Base-by-base conservation (phyloP, 192 early-diverging fungal species). In the Umbelopsis ramanniana region DNA sequence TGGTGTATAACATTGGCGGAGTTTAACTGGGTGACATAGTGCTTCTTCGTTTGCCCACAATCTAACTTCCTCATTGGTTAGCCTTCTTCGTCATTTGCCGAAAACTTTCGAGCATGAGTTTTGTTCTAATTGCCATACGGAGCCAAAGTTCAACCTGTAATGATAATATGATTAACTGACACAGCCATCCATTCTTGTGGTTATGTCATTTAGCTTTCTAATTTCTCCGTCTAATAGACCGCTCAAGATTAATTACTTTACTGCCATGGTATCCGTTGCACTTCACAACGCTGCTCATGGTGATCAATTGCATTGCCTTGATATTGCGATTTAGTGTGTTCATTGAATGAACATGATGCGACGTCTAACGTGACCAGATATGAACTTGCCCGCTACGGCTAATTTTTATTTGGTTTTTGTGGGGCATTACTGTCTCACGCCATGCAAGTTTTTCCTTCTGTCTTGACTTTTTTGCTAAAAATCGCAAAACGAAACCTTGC, bases 61-160 rank as follows among this genome's bases (percentile, higher is more conserved):
- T 50, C 26, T 63, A 63, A 63, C 9, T 63, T 63, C 57, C 57
- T 38, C 57, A 63, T 63, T 63, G 57, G 57, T 63, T 17, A 35
- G 14, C 37, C 33, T 37, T 63, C 17, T 26, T 37, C 33, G 29
- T 63, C 10, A 17, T 14, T 63, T 26, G 29, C 57, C 57, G 57
- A 22, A 19, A 57, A 19, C 19, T n/a, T 63, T 63, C 57, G 19
- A 50, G 48, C 48, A 43, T 43, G 11, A 43, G 8, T 43, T n/a
- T 43, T 50, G 48, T 50, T 50, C 48, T 50, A 50, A 50, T 50
- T 50, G 48, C 48, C 48, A 12, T 50, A 50, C 48, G n/a, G n/a
- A 50, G 48, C 48, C n/a, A 17, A n/a, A 43, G 11, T 43, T 12
- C 6, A 43, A 11, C 11, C 40, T 11, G 40, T 43, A 7, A 43